Percentiles rank a stretch among this genome's conserved stretches.
Conservation (phyloP, 129 eudicot species). For the Flaveria linearis region DNA sequence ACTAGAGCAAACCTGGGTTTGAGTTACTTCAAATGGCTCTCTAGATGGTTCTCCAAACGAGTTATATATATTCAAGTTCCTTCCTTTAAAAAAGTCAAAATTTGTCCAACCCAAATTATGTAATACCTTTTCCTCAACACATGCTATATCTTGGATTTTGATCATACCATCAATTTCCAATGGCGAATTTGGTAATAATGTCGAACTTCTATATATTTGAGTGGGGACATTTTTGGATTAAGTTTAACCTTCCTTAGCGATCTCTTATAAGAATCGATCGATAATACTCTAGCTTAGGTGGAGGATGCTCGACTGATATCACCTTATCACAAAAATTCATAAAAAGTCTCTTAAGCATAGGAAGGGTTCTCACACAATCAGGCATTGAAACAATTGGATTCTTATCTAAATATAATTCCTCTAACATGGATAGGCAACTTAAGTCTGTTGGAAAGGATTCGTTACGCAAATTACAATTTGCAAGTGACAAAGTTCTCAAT, state of each 20-base stretch:
- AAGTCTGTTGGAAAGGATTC: slow-evolving; percentile 11
- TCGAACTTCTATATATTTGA: not conserved
- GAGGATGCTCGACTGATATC: slow-evolving; percentile 3
- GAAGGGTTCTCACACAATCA: slow-evolving; percentile 7
- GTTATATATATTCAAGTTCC: not conserved
- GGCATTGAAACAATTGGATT: slow-evolving; percentile 12
- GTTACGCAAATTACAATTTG: not conserved
- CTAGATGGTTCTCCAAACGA: not conserved
- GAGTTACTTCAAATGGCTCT: not conserved
- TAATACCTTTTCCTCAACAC: slow-evolving; percentile 3
- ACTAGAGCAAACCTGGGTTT: slow-evolving; percentile 4
- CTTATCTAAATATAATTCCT: not conserved
- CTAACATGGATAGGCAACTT: slow-evolving; percentile 7
- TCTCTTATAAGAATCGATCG: no score
- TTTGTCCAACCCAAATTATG: slow-evolving; percentile 22
- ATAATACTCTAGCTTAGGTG: not conserved
- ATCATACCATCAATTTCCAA: not conserved
- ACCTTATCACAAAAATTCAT: not conserved
- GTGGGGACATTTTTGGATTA: slow-evolving; percentile 23
- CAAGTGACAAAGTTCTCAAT: slow-evolving; percentile 1
- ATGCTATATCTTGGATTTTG: slow-evolving; percentile 6
- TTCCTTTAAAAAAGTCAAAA: not conserved
- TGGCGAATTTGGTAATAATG: not conserved
- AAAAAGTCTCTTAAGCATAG: not conserved
- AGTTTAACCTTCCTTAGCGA: not conserved